A percentile compares a stretch with the other conserved stretches of the same genome.
phyloP scores from a whole-genome alignment of 2,329 filamentous ascomycete species.

The Aspergillus clavatus region DNA sequence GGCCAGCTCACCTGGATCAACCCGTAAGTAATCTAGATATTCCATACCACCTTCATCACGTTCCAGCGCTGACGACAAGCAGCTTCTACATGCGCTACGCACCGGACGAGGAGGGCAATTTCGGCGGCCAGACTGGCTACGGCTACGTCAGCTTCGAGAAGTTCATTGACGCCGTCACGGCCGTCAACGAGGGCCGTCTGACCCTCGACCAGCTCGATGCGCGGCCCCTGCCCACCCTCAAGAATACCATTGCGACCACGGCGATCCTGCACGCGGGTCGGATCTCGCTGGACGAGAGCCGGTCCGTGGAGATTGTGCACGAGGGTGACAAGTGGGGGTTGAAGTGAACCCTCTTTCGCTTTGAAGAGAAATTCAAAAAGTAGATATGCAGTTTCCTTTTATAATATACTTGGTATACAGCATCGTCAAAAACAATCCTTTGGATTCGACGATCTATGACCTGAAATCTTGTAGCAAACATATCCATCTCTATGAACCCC shows the following conservation, averaged over 20 bases:
- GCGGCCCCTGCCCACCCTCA: constrained; percentile 75
- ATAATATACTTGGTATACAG: no score
- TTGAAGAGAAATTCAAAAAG: no score
- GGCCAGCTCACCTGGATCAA: constrained; percentile 76
- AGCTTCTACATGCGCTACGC: constrained; percentile 91
- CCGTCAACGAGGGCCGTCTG: constrained; percentile 67
- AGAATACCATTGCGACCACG: constrained; percentile 85
- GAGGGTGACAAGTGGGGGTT: constrained; percentile 57
- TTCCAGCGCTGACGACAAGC: no score
- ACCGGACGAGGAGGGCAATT: constrained; percentile 91
- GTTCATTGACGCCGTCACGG: constrained; percentile 81
- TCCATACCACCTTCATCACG: no score
- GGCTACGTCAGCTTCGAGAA: constrained; percentile 95
- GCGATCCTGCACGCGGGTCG: constrained; percentile 86
- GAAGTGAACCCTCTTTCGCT: constrained; percentile 40
- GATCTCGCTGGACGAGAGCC: constrained; percentile 74
- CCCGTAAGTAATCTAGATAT: no score
- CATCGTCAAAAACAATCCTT: no score
- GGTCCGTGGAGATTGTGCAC: constrained; percentile 66
- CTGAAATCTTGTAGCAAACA: no score
- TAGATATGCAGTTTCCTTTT: no score
- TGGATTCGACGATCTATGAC: no score
- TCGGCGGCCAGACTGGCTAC: constrained; percentile 84
- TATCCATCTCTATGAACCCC: no score
- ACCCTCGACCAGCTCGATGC: constrained; percentile 72